Base-by-base conservation (phyloP, 1,139 yeast genomes). In the Ogataea hybrid region DNA sequence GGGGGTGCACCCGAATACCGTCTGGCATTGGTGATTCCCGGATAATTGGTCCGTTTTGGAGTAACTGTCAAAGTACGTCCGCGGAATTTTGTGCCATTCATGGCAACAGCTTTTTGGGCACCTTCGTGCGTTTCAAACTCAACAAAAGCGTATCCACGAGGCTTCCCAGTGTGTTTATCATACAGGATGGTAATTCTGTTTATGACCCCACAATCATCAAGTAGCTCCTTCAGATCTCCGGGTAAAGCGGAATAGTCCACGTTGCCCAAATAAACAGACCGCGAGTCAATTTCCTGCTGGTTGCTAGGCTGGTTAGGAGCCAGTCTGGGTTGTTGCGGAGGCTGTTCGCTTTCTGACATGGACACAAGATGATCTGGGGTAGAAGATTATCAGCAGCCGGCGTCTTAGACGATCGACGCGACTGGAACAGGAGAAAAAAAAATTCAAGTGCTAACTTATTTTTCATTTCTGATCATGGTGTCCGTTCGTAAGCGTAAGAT, bases 401-500 rank as follows among this genome's bases (percentile, higher is more conserved):
- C 25, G 28, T 4, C 15, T 15, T n/a, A 7, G 37, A 27, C 37
- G 33, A 33, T 39, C 37, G 38, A 33, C 38, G 42, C 42, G 37
- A 29, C 37, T 30, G 18, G 30, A 9, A 12, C 10, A 9, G 5
- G 30, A 12, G 12, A 28, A 22, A 36, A 38, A 38, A 38, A 39
- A 39, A 33, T 22, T 28, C 34, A 23, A 33, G n/a, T n/a, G 10
- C 20, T 27, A 28, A 16, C 7, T 29, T 25, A 25, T 27, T 14
- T n/a, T 32, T 11, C 30, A 16, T 11, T 7, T 10, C 15, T 22
- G 16, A 44, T 10, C 32, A 84, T 84, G 94, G 81, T 79, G 35
- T 79, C 90, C 38, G 96, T 89, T 25, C 79, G 97, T 71, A 81
- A 81, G 70, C 82, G 95, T 75, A 85, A 84, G 78, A 81, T 82